Evolutionary conservation across 352 stramenopile genomes (phyloP).

Genomic region (Phytophthora citrophthora): DNA sequence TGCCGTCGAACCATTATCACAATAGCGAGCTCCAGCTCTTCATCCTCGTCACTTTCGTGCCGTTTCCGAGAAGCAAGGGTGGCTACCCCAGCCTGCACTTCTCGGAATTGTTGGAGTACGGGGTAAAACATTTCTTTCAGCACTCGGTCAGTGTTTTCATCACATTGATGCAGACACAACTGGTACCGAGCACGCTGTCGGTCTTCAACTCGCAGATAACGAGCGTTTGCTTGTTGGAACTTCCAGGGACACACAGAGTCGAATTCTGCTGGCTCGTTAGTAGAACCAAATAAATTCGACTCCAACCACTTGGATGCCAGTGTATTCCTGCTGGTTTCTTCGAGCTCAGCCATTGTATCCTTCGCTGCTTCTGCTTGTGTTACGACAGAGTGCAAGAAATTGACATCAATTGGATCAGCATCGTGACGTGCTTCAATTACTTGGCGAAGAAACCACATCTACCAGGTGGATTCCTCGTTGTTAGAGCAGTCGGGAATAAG

Average conservation of each 20-base stretch:
- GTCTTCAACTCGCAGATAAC: conserved; percentile 3
- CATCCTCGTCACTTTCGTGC: not conserved
- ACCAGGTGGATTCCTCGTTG: not conserved
- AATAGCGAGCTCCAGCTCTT: conserved; percentile 7
- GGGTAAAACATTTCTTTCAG: conserved; percentile 5
- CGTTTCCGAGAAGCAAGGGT: not conserved
- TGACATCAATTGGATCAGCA: not conserved
- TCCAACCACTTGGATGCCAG: conserved; percentile 4
- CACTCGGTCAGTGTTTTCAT: not conserved
- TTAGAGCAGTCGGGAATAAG: not conserved
- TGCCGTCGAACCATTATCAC: conserved; percentile 17
- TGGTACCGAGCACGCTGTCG: conserved; percentile 1
- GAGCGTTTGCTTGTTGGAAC: conserved; percentile 3
- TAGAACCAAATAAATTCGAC: conserved; percentile 1
- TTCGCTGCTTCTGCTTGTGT: conserved; percentile 1
- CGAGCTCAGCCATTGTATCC: not conserved
- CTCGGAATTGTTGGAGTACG: conserved; percentile 1
- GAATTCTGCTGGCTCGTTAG: not conserved
- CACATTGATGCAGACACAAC: not conserved
- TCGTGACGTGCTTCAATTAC: not conserved
- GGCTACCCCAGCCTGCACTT: conserved; percentile 1
- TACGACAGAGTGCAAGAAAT: not conserved
- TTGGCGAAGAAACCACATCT: conserved; percentile 19
- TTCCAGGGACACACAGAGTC: not conserved
- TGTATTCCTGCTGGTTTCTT: not conserved